These are phyloP conservation scores for Exobasidium cylindrosporum DNA, from an alignment of 1,284 basidiomycete species.

Conservation along the genomic window DNA sequence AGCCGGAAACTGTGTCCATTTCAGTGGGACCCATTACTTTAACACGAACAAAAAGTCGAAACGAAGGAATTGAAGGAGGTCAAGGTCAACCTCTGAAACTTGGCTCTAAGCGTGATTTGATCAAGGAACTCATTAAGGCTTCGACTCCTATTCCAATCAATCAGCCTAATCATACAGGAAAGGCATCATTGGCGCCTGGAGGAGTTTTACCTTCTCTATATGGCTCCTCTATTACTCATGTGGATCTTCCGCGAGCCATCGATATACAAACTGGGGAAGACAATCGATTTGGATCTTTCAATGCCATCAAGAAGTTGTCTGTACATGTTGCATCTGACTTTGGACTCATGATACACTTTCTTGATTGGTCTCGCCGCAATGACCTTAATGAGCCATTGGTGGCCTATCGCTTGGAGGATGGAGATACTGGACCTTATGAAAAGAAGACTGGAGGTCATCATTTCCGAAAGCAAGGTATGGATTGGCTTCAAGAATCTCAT, in stretches of 20 bases:
- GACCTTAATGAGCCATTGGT: not conserved
- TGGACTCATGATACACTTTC: not conserved
- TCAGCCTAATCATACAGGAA: not conserved
- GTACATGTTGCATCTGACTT: not conserved
- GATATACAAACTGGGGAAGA: not conserved
- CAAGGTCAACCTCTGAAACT: not conserved
- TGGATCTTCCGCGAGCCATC: not conserved
- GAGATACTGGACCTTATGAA: not conserved
- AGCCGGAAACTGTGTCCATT: not conserved
- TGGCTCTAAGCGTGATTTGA: not conserved
- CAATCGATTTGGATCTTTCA: not conserved
- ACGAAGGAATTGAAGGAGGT: not conserved
- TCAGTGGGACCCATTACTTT: not conserved
- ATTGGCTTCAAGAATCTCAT: constrained; percentile 5
- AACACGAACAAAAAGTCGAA: not conserved
- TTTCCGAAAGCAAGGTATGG: not conserved
- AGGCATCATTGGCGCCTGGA: not conserved
- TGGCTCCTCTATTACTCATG: not conserved
- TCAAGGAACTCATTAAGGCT: constrained; percentile 3
- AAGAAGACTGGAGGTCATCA: not conserved
- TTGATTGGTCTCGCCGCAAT: not conserved
- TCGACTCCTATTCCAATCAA: not conserved
- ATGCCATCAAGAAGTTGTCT: constrained; percentile 3
- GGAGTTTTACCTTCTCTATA: not conserved
- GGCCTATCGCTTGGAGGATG: constrained; percentile 1